A percentile compares a stretch with the other conserved stretches of the same genome.
These are phyloP conservation scores for Aspergillus egyptiacus DNA, from an alignment of 495 filamentous ascomycete genomes.

Conservation along the genomic window DNA sequence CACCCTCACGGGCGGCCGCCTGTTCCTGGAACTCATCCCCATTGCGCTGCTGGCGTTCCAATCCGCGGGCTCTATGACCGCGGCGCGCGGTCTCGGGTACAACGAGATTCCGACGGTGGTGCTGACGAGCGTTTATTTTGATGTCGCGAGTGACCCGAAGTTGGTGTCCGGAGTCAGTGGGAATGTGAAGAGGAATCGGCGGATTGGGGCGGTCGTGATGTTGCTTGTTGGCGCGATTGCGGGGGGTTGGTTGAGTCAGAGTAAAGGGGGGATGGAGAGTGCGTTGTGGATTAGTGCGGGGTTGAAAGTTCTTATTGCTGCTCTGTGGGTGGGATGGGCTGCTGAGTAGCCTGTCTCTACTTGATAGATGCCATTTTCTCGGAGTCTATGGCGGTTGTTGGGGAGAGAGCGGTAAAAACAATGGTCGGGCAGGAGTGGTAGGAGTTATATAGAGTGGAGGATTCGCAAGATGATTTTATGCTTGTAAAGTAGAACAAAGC, in stretches of 20 bases:
- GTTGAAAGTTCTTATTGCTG: conserved; percentile 10
- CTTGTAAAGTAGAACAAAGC: too few species aligned
- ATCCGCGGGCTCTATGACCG: conserved; percentile 62
- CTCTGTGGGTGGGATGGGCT: conserved; percentile 7
- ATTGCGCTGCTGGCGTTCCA: conserved; percentile 65
- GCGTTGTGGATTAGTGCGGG: conserved; percentile 16
- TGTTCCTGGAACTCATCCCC: conserved; percentile 47
- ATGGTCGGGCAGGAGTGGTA: too few species aligned
- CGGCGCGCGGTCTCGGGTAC: conserved; percentile 55
- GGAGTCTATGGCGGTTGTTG: too few species aligned
- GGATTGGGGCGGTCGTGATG: conserved; percentile 10
- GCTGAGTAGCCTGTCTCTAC: background rate
- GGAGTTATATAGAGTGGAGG: too few species aligned
- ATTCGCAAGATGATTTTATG: too few species aligned
- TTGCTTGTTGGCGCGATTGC: conserved; percentile 16
- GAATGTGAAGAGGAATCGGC: conserved; percentile 15
- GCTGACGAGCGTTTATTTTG: conserved; percentile 64
- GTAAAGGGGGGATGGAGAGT: conserved; percentile 13
- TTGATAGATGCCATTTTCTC: too few species aligned
- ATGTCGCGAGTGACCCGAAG: conserved; percentile 55
- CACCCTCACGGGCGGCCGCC: conserved; percentile 20
- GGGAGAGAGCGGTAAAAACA: too few species aligned
- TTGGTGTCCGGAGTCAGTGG: conserved; percentile 30
- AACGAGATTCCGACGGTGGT: conserved; percentile 71
- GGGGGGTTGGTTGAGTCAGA: conserved; percentile 15